phyloP scores from a whole-genome alignment of 257 asterid species.

The Nicotiana undulata region DNA sequence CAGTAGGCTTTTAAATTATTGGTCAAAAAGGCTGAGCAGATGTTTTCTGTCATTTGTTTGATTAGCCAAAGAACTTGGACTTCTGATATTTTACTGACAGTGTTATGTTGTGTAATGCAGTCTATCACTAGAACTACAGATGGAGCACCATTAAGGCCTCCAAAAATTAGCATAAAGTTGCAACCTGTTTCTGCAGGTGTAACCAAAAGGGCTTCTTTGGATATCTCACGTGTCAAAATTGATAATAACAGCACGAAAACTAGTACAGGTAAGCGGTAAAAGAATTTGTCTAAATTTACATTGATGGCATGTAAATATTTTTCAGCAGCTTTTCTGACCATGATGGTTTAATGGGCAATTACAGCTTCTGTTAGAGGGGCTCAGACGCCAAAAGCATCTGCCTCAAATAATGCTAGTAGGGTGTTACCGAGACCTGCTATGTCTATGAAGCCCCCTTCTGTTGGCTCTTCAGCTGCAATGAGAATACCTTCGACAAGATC shows the following conservation, averaged over 20 bases:
- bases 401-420: conserved; percentile 37
- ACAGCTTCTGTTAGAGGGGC: conserved; percentile 40
- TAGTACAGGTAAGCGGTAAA: conserved; percentile 25
- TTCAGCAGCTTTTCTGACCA: neutral
- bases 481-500: conserved; percentile 44
- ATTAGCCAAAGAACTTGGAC: neutral
- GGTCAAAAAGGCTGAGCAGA: neutral
- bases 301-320: neutral
- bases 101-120: conserved; percentile 22
- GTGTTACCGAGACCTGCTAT: conserved; percentile 50
- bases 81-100: conserved; percentile 13
- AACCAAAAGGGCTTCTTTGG: conserved; percentile 51
- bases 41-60: neutral
- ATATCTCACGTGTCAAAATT: conserved; percentile 38
- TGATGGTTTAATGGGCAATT: conserved; percentile 11
- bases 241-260: conserved; percentile 38
- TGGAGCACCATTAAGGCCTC: conserved; percentile 37
- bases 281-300: conserved; percentile 1
- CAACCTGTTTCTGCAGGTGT: conserved; percentile 31
- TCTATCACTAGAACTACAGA: conserved; percentile 32
- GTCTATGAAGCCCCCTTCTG: conserved; percentile 35
- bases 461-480: conserved; percentile 35
- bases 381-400: conserved; percentile 47
- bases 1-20: neutral
- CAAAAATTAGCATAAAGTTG: conserved; percentile 34